Evolutionary conservation across 805 yeast species (phyloP).

Genomic region (Lachancea quebecensis): DNA sequence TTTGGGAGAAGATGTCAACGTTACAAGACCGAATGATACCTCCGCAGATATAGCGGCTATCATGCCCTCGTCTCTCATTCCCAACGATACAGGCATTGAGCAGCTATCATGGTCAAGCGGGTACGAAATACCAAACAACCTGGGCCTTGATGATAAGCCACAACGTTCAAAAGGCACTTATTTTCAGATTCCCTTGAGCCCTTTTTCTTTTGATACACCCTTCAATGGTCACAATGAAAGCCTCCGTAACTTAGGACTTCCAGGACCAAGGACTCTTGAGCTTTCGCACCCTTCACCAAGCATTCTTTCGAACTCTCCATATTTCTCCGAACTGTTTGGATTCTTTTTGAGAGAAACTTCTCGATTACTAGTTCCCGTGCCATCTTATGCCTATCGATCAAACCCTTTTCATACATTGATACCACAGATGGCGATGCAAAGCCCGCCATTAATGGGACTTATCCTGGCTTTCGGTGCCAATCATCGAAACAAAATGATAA

Average conservation of each 20-base stretch:
- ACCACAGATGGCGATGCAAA: slow-evolving; percentile 61
- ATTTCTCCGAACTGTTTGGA: slow-evolving; percentile 5
- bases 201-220: too few species aligned
- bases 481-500: slow-evolving; percentile 27
- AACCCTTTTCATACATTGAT: slow-evolving; percentile 62
- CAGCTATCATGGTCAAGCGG: too few species aligned
- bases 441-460: slow-evolving; percentile 47
- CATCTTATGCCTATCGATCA: not conserved
- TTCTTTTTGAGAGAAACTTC: slow-evolving; percentile 10
- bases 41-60: too few species aligned
- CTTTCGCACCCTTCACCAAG: slow-evolving; percentile 2
- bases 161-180: too few species aligned
- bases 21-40: not conserved
- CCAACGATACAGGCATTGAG: too few species aligned
- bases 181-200: too few species aligned
- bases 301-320: not conserved
- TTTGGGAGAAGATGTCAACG: slow-evolving; percentile 4
- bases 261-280: not conserved
- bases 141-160: too few species aligned
- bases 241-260: too few species aligned
- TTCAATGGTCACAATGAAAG: too few species aligned
- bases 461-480: slow-evolving; percentile 45
- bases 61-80: too few species aligned
- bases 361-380: slow-evolving; percentile 5
- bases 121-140: too few species aligned